Evolutionary conservation across 331 rosid genomes (phyloP).

Genomic region (Phaseolus coccineus): DNA sequence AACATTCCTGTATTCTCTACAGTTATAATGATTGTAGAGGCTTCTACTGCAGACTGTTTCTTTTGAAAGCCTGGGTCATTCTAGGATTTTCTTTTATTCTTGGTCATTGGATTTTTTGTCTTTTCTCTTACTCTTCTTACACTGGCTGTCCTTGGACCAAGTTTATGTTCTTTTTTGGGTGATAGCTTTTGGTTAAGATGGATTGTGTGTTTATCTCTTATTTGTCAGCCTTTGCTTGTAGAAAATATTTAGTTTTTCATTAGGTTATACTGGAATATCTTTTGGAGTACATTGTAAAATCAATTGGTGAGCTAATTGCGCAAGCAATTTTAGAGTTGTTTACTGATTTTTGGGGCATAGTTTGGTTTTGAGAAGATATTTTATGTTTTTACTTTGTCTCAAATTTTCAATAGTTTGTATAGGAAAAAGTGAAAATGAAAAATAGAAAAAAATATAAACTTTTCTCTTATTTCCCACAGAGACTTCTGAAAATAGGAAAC

Average conservation of each 20-base stretch:
- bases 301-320: not conserved
- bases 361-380: not conserved
- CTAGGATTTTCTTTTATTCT: slow-evolving; percentile 2
- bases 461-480: too few relatives aligned
- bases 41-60: not conserved
- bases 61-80: not conserved
- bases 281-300: too few relatives aligned
- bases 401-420: too few relatives aligned
- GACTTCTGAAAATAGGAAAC: too few relatives aligned
- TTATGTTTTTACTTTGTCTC: not conserved
- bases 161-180: not conserved
- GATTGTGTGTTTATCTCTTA: slow-evolving; percentile 5
- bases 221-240: slow-evolving; percentile 4
- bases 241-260: not conserved
- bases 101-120: not conserved
- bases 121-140: not conserved
- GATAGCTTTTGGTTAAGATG: not conserved
- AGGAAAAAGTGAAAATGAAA: too few relatives aligned
- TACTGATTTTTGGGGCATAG: not conserved
- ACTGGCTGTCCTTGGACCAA: not conserved
- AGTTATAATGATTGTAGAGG: not conserved
- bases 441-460: too few relatives aligned
- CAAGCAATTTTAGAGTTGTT: not conserved
- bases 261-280: not conserved
- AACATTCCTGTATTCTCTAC: not conserved